Conservation (phyloP, 106 monocot species). For the Posidonia australis region DNA sequence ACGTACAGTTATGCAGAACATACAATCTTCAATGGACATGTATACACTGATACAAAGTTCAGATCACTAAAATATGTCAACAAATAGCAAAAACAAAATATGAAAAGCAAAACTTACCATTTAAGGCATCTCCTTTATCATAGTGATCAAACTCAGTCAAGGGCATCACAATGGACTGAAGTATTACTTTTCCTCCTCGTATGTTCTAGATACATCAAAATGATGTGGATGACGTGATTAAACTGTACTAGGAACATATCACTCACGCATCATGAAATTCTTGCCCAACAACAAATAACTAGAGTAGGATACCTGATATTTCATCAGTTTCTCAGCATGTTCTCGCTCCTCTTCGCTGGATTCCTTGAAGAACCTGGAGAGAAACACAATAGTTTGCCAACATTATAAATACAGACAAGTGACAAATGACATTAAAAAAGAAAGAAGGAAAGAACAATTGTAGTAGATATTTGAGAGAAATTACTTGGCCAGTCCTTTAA, state of each 20-base stretch:
- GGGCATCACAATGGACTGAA: constrained; percentile 9
- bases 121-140: constrained; percentile 19
- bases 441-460: not conserved
- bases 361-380: constrained; percentile 52
- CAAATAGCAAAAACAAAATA: not conserved
- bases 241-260: too few species aligned
- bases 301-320: constrained; percentile 44
- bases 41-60: not conserved
- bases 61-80: not conserved
- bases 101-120: constrained; percentile 1
- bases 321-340: constrained; percentile 56
- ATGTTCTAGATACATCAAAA: constrained; percentile 11
- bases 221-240: not conserved
- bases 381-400: not conserved
- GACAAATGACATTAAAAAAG: not conserved
- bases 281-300: too few species aligned
- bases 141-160: constrained; percentile 13
- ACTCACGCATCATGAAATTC: too few species aligned
- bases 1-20: too few species aligned
- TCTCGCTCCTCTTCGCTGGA: constrained; percentile 55
- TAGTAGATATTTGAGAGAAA: not conserved
- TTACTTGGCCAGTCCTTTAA: constrained; percentile 81
- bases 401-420: not conserved
- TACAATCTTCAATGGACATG: too few species aligned
- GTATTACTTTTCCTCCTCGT: constrained; percentile 14